A percentile compares a stretch with the other conserved stretches of the same genome.
These are phyloP conservation scores for Candida xiaguanensis DNA, from an alignment of 805 yeast species.

Conservation along the genomic window DNA sequence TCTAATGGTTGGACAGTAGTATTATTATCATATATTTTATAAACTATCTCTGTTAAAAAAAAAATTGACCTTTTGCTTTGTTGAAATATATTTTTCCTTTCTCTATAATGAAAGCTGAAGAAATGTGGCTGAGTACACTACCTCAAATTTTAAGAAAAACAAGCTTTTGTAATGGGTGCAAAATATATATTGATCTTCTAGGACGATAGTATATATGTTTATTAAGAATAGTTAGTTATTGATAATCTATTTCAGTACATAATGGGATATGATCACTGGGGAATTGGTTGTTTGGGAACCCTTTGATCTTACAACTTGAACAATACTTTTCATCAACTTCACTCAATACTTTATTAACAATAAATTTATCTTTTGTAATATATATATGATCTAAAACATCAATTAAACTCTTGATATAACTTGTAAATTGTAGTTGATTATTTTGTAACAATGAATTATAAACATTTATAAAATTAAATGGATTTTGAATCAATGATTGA, in stretches of 20 bases:
- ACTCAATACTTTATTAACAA: slow-evolving; percentile 46
- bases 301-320: slow-evolving; percentile 20
- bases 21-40: not conserved
- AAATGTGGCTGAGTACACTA: slow-evolving; percentile 1
- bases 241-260: slow-evolving; percentile 20
- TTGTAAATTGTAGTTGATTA: slow-evolving; percentile 16
- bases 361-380: slow-evolving; percentile 41
- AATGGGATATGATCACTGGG: slow-evolving; percentile 56
- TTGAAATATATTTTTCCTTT: slow-evolving; percentile 1
- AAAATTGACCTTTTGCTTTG: slow-evolving; percentile 2
- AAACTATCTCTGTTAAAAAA: not conserved
- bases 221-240: not conserved
- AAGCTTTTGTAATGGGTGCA: too few relatives aligned
- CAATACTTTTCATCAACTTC: slow-evolving; percentile 39
- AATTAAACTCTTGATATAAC: slow-evolving; percentile 46
- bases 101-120: not conserved
- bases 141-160: too few relatives aligned
- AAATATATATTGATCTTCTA: too few relatives aligned
- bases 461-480: slow-evolving; percentile 14
- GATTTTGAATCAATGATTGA: slow-evolving; percentile 12
- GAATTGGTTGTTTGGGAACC: slow-evolving; percentile 55
- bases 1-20: not conserved
- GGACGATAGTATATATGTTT: not conserved
- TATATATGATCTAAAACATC: slow-evolving; percentile 59
- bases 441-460: slow-evolving; percentile 16